Evolutionary conservation across 345 rosid genomes (phyloP).

Genomic region (Lagerstroemia speciosa): DNA sequence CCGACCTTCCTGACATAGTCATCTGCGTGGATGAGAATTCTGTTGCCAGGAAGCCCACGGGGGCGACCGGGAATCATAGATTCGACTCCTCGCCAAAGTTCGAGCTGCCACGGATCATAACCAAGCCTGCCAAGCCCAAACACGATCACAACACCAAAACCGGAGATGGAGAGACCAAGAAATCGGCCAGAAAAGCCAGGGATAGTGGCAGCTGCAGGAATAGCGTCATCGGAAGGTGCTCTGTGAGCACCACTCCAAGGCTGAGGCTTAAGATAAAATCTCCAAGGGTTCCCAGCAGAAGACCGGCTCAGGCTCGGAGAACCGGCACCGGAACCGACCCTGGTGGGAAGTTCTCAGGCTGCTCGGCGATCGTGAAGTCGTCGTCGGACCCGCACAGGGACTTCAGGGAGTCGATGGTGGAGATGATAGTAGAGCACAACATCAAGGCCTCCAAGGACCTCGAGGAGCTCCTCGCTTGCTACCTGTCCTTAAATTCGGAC

Average conservation of each 20-base stretch:
- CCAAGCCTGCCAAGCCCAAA: conserved; percentile 27
- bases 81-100: conserved; percentile 23
- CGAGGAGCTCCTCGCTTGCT: conserved; percentile 88
- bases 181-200: conserved; percentile 12
- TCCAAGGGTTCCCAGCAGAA: conserved; percentile 38
- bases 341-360: conserved; percentile 15
- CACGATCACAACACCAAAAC: conserved; percentile 4
- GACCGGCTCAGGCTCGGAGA: conserved; percentile 11
- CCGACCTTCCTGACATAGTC: conserved; percentile 12
- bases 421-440: conserved; percentile 83
- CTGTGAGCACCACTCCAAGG: conserved; percentile 43
- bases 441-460: conserved; percentile 66
- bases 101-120: conserved; percentile 61
- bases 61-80: conserved; percentile 4
- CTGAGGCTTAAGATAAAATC: conserved; percentile 51
- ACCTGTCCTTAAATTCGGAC: conserved; percentile 68
- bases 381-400: conserved; percentile 76
- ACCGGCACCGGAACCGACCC: background rate
- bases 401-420: conserved; percentile 93
- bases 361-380: conserved; percentile 74
- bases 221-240: background rate
- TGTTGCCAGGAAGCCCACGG: conserved; percentile 4
- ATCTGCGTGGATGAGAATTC: conserved; percentile 23
- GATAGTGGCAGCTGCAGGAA: conserved; percentile 1
- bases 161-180: conserved; percentile 16